These are phyloP conservation scores for Saccharomycodes ludwigii DNA, from an alignment of 805 yeast species.

Conservation along the genomic window DNA sequence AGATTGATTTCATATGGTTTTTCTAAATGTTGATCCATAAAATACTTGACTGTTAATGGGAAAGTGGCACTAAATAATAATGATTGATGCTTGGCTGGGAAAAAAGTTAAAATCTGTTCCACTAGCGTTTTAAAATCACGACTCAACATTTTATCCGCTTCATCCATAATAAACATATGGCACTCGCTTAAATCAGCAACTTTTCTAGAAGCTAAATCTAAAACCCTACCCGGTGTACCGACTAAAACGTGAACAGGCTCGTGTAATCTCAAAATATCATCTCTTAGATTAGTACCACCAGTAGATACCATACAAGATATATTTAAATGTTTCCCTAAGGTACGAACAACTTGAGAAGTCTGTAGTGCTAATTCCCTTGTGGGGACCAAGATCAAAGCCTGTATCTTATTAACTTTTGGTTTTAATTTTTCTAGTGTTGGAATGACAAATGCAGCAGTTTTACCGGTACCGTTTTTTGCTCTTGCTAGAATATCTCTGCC, in stretches of 20 bases:
- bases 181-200: conserved; percentile 82
- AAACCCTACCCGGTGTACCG: conserved; percentile 96
- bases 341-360: conserved; percentile 93
- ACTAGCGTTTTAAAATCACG: conserved; percentile 81
- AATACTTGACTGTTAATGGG: conserved; percentile 85
- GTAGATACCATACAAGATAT: conserved; percentile 95
- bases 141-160: conserved; percentile 93
- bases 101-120: conserved; percentile 70
- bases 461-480: conserved; percentile 98
- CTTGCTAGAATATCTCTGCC: conserved; percentile 95
- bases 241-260: conserved; percentile 91
- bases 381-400: conserved; percentile 88
- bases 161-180: conserved; percentile 90
- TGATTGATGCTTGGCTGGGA: conserved; percentile 75
- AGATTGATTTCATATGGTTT: conserved; percentile 92
- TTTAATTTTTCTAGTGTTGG: conserved; percentile 85
- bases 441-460: conserved; percentile 93
- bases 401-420: conserved; percentile 74
- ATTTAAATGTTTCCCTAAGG: conserved; percentile 87
- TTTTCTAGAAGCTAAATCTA: conserved; percentile 82
- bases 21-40: conserved; percentile 80
- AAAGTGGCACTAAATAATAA: conserved; percentile 89
- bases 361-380: conserved; percentile 97
- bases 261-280: conserved; percentile 84
- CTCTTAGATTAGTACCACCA: conserved; percentile 91